These are phyloP conservation scores for Cladorrhinum sp. DNA, from an alignment of 2,329 filamentous ascomycete species.

Conservation along the genomic window DNA sequence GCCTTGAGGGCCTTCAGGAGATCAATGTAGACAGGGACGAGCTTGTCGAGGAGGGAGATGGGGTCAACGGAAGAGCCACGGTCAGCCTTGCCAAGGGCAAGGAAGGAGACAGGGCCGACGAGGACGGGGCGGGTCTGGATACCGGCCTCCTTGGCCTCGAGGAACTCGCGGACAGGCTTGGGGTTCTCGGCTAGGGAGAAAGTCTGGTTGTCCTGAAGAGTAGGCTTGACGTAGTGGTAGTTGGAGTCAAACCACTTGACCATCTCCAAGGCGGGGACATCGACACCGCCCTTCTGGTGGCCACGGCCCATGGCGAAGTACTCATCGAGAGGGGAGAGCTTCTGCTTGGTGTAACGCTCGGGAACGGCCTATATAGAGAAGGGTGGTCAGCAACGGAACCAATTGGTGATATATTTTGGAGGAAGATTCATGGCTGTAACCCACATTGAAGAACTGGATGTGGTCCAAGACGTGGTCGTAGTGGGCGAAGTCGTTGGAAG, in stretches of 20 bases:
- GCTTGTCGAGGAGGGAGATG: slow-evolving; percentile 89
- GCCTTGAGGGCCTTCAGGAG: slow-evolving; percentile 90
- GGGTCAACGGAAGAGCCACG: slow-evolving; percentile 89
- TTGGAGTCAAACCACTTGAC: slow-evolving; percentile 99
- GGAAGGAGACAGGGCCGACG: slow-evolving; percentile 94
- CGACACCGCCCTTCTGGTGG: slow-evolving; percentile 90
- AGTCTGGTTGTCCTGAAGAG: slow-evolving; percentile 91
- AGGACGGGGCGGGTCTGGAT: slow-evolving; percentile 91
- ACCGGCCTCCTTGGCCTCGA: slow-evolving; percentile 96
- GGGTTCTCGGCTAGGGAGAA: slow-evolving; percentile 86
- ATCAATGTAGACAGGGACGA: slow-evolving; percentile 91
- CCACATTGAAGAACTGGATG: slow-evolving; percentile 95
- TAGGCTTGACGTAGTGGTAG: slow-evolving; percentile 99
- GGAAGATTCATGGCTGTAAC: slow-evolving; percentile 33
- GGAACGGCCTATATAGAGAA: slow-evolving; percentile 67
- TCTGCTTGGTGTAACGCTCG: slow-evolving; percentile 88
- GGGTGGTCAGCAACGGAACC: slow-evolving; percentile 10
- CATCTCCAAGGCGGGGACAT: slow-evolving; percentile 96
- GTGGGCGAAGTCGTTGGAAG: slow-evolving; percentile 98
- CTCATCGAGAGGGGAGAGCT: slow-evolving; percentile 84
- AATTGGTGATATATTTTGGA: slow-evolving; percentile 23
- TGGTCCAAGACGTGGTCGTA: slow-evolving; percentile 98
- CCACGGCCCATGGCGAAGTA: slow-evolving; percentile 99
- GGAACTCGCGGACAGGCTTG: slow-evolving; percentile 93
- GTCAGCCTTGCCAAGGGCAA: slow-evolving; percentile 96